phyloP scores from a whole-genome alignment of 306 rosid species.

The Ammopiptanthus mongolicus region DNA sequence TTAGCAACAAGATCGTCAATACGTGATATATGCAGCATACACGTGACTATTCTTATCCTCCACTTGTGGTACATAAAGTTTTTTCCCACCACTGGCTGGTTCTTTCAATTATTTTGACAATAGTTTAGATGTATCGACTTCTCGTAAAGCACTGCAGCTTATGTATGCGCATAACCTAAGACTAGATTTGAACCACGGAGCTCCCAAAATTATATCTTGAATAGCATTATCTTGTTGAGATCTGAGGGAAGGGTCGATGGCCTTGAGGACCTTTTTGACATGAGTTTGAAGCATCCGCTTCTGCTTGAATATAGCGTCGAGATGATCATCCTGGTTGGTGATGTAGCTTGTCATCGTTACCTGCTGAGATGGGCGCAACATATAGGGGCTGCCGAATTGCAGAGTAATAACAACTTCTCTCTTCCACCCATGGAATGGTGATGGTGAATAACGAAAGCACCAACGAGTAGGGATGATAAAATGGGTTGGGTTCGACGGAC shows the following conservation, averaged over 20 bases:
- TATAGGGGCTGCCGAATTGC: neutral
- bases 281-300: constrained; percentile 58
- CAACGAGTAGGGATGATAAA: too few relatives aligned
- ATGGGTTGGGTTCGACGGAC: too few relatives aligned
- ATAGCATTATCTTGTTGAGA: constrained; percentile 73
- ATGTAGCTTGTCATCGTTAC: constrained; percentile 23
- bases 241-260: constrained; percentile 63
- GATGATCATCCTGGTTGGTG: constrained; percentile 14
- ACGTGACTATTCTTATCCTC: constrained; percentile 92
- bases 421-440: too few relatives aligned
- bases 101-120: constrained; percentile 52
- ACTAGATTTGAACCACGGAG: constrained; percentile 84
- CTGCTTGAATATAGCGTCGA: constrained; percentile 58
- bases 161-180: constrained; percentile 72
- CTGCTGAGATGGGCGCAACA: neutral
- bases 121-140: constrained; percentile 71
- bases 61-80: constrained; percentile 78
- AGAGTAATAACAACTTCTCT: neutral
- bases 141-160: constrained; percentile 78
- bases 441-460: too few relatives aligned
- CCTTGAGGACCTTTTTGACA: constrained; percentile 65
- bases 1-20: constrained; percentile 81
- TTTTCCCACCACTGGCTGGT: constrained; percentile 40
- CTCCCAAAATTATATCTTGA: constrained; percentile 57
- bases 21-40: constrained; percentile 72